Conservation (phyloP, 345 rosid species). For the Melastoma malabathricum region DNA sequence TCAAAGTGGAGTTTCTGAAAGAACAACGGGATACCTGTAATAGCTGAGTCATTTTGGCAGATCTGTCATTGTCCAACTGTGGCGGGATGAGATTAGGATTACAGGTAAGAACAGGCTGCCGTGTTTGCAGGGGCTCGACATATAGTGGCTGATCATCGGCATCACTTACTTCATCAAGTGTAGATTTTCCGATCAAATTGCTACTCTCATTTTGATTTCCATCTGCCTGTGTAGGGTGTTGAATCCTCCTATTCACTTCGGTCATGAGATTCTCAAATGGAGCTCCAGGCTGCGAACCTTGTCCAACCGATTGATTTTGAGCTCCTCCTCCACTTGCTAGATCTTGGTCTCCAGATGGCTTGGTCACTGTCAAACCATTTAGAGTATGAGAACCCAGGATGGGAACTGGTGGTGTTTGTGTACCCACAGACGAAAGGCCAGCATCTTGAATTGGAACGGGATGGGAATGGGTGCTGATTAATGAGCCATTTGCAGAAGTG, state of each 20-base stretch:
- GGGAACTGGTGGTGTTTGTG: slow-evolving; percentile 16
- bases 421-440: slow-evolving; percentile 17
- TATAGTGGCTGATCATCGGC: slow-evolving; percentile 36
- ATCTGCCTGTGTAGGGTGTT: slow-evolving; percentile 21
- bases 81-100: slow-evolving; percentile 28
- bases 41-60: slow-evolving; percentile 77
- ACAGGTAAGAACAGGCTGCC: slow-evolving; percentile 24
- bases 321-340: background rate
- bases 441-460: slow-evolving; percentile 7
- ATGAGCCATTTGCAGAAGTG: slow-evolving; percentile 27
- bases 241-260: slow-evolving; percentile 39
- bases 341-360: background rate
- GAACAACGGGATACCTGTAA: slow-evolving; percentile 43
- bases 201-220: slow-evolving; percentile 14
- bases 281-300: slow-evolving; percentile 11
- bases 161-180: slow-evolving; percentile 10
- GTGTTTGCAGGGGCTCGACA: slow-evolving; percentile 47
- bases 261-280: slow-evolving; percentile 55
- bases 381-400: slow-evolving; percentile 10
- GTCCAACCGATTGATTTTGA: slow-evolving; percentile 16
- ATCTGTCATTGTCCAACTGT: slow-evolving; percentile 41
- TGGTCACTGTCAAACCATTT: slow-evolving; percentile 15
- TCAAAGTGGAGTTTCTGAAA: background rate
- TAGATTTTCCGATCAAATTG: slow-evolving; percentile 10
- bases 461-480: slow-evolving; percentile 12